Evolutionary conservation across 2,329 filamentous ascomycete species (phyloP), one percentile per base, ranked within the genome.

Genomic region (Cordyceps fumosorosea): DNA sequence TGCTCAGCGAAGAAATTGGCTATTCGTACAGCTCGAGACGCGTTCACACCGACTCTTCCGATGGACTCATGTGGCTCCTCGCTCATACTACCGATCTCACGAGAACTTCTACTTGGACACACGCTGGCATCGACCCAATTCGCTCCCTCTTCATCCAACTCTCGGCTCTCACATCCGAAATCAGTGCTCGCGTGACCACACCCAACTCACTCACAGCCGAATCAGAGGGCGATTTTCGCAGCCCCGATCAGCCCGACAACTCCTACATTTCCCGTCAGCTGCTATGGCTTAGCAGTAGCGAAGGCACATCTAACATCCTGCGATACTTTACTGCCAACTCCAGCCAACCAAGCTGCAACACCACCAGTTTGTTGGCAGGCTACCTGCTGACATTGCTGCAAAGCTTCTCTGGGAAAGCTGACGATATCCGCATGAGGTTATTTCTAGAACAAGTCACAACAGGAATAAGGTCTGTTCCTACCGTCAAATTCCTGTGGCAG

Each of bases 391-490:
- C 90, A 0, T 77, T 99, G 3, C 78, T 98, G 4, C 85, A 90
- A 63, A 93, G 92, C 68, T 98, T 98, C 66, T 92, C 93, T 10
- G 78, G 81, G 7, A 83, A 86, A 63, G 88, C 87, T 3, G 93
- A 97, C 69, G 92, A 97, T 63, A 96, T 97, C 64, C 88, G 93
- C 24, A 96, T 98, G 91, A 93, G 91, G 77, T 79, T 98, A 0
- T 98, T 95, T 70, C 81, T 95, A 47, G 72, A 73, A 29, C 66
- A 75, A 58, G 75, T 77, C 16, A 72, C 73, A 20, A 72, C 70
- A 3, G 24, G 65, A 6, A 65, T 67, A 5, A 90, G 91, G 0
- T 85, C 89, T 50, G 80, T 89, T 5, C 75, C 80, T 2, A 76
- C 70, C 57, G 73, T 69, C 66, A 76, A 89, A 67, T 96, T 91